A percentile compares a stretch with the other conserved stretches of the same genome.
Conservation (phyloP, 345 rosid genomes). For the Crucihimalaya himalaica region DNA sequence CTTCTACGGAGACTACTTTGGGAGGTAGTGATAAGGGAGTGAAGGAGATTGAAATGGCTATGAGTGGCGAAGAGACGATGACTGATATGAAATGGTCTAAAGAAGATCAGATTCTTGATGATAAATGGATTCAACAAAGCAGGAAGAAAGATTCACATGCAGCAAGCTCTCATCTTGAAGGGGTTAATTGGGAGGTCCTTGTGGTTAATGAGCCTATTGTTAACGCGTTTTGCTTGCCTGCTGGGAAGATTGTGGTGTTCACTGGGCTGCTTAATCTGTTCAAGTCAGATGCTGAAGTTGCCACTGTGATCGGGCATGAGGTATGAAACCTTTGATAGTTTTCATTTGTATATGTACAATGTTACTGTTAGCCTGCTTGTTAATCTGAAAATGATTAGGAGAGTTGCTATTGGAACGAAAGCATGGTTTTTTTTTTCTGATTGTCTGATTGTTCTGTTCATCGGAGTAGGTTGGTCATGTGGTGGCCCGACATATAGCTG, state of each 20-base stretch:
- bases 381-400: not conserved
- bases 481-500: slow-evolving; percentile 85
- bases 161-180: slow-evolving; percentile 69
- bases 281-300: slow-evolving; percentile 80
- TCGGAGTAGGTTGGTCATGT: slow-evolving; percentile 79
- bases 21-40: slow-evolving; percentile 37
- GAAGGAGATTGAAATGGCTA: slow-evolving; percentile 48
- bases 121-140: slow-evolving; percentile 72
- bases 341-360: not conserved
- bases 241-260: slow-evolving; percentile 88
- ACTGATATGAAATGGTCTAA: slow-evolving; percentile 51
- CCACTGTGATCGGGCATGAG: slow-evolving; percentile 90
- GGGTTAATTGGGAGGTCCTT: slow-evolving; percentile 86
- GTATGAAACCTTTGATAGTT: slow-evolving; percentile 40
- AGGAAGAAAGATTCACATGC: slow-evolving; percentile 56
- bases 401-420: not conserved
- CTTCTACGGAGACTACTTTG: slow-evolving; percentile 46
- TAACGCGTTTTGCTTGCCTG: slow-evolving; percentile 88
- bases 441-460: slow-evolving; percentile 14
- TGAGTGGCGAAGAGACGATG: slow-evolving; percentile 37
- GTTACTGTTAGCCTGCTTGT: not conserved
- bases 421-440: not conserved
- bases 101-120: slow-evolving; percentile 87
- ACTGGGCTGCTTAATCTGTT: slow-evolving; percentile 82
- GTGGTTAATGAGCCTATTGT: slow-evolving; percentile 77